Conservation (phyloP, 2,329 filamentous ascomycete species). For the Monosporascus sp. region DNA sequence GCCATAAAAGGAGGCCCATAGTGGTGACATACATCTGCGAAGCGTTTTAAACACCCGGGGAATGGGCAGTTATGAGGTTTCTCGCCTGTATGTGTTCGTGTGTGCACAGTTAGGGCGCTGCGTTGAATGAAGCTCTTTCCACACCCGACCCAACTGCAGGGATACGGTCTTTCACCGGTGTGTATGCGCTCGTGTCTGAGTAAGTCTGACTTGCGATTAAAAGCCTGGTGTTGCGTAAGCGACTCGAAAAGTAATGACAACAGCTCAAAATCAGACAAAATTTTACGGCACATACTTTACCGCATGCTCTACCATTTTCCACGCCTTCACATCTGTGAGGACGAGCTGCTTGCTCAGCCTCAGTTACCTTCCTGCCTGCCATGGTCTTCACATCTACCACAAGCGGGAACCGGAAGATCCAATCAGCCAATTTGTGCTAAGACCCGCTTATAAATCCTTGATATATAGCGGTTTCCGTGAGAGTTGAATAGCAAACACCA, state of each 20-base stretch:
- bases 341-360: neutral
- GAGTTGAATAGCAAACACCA: too few relatives aligned
- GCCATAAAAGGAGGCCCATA: neutral
- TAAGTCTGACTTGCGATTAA: conserved; percentile 68
- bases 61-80: conserved; percentile 67
- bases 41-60: conserved; percentile 61
- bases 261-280: too few relatives aligned
- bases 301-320: too few relatives aligned
- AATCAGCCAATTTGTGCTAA: too few relatives aligned
- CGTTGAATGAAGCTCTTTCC: conserved; percentile 69
- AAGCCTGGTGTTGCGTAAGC: conserved; percentile 46
- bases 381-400: neutral
- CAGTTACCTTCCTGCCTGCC: neutral
- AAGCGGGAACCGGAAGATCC: too few relatives aligned
- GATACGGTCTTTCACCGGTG: conserved; percentile 65
- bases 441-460: too few relatives aligned
- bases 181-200: conserved; percentile 68
- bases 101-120: conserved; percentile 66
- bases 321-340: neutral
- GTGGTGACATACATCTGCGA: conserved; percentile 57
- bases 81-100: conserved; percentile 66
- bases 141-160: conserved; percentile 55
- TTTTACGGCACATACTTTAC: too few relatives aligned
- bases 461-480: too few relatives aligned
- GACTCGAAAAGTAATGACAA: conserved; percentile 2